Percentiles rank a stretch among this genome's conserved stretches.
These are phyloP conservation scores for Erythrobasidium yunnanense DNA, from an alignment of 768 basidiomycete genomes.

Conservation along the genomic window DNA sequence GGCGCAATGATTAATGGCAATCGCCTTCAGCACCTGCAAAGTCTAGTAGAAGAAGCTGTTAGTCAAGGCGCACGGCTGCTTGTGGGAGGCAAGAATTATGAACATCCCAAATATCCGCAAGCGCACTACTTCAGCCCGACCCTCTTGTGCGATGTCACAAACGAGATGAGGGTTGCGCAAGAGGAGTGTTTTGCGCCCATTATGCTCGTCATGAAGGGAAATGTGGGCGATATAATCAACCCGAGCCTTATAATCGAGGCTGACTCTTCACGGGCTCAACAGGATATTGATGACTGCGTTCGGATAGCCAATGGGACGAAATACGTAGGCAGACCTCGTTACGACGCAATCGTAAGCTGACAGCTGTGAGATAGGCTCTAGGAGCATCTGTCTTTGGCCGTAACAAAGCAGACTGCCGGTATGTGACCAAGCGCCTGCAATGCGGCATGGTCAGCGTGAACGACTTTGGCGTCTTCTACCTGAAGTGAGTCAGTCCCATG, in stretches of 20 bases:
- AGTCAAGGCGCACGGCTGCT: conserved; percentile 56
- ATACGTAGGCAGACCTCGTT: conserved; percentile 44
- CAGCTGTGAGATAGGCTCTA: conserved; percentile 49
- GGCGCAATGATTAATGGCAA: conserved; percentile 74
- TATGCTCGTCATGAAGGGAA: conserved; percentile 73
- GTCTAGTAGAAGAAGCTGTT: conserved; percentile 55
- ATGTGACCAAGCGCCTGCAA: conserved; percentile 68
- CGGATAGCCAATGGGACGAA: conserved; percentile 75
- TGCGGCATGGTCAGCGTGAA: conserved; percentile 97
- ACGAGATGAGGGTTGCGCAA: conserved; percentile 63
- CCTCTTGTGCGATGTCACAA: conserved; percentile 65
- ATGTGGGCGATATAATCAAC: neutral
- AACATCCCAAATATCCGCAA: conserved; percentile 57
- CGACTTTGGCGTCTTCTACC: conserved; percentile 82
- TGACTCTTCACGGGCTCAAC: neutral
- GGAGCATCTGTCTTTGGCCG: conserved; percentile 92
- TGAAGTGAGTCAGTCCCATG: conserved; percentile 44
- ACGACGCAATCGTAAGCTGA: neutral
- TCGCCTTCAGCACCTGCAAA: conserved; percentile 59
- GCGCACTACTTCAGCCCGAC: conserved; percentile 81
- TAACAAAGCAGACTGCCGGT: conserved; percentile 61
- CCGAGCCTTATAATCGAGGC: neutral
- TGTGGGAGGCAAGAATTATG: conserved; percentile 56
- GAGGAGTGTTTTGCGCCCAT: conserved; percentile 64
- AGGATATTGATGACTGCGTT: conserved; percentile 71